Conservation (phyloP, 805 yeast species). For the Wickerhamomyces ciferrii region DNA sequence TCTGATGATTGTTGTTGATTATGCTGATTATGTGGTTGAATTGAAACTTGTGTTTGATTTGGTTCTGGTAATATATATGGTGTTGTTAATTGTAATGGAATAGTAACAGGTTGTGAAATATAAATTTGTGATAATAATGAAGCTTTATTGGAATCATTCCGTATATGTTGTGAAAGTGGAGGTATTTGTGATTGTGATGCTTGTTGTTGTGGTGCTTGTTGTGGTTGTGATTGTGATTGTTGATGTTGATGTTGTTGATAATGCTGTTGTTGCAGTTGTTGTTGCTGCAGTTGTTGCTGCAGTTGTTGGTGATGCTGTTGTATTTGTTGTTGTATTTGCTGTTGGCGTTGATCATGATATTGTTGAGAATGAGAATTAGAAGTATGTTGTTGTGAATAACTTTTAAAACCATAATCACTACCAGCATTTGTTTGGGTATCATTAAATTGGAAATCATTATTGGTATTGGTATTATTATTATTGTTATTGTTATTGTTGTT, state of each 20-base stretch:
- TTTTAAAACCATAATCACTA: background rate
- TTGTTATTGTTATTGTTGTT: background rate
- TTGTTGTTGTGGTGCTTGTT: no score
- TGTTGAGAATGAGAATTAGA: background rate
- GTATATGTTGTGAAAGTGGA: background rate
- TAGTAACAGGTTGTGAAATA: background rate
- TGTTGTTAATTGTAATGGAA: background rate
- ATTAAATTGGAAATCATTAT: background rate
- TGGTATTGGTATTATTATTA: background rate
- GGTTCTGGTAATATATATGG: background rate
- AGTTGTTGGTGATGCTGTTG: background rate
- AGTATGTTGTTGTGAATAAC: background rate
- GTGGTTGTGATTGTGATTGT: background rate
- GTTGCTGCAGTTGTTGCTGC: background rate
- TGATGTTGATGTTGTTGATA: background rate
- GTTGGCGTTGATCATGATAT: background rate
- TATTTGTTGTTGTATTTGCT: background rate
- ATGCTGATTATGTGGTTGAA: slow-evolving; percentile 9
- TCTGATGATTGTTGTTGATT: slow-evolving; percentile 10
- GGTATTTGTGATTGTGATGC: background rate
- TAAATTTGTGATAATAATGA: background rate
- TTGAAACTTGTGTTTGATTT: slow-evolving; percentile 1
- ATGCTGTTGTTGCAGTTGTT: background rate
- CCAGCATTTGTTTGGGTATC: background rate
- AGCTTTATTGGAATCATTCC: background rate